Percentiles rank a stretch among this genome's conserved stretches.
These are phyloP conservation scores for Rhizoclosmatium sp. DNA, from an alignment of 192 early-diverging fungal species.

Conservation along the genomic window DNA sequence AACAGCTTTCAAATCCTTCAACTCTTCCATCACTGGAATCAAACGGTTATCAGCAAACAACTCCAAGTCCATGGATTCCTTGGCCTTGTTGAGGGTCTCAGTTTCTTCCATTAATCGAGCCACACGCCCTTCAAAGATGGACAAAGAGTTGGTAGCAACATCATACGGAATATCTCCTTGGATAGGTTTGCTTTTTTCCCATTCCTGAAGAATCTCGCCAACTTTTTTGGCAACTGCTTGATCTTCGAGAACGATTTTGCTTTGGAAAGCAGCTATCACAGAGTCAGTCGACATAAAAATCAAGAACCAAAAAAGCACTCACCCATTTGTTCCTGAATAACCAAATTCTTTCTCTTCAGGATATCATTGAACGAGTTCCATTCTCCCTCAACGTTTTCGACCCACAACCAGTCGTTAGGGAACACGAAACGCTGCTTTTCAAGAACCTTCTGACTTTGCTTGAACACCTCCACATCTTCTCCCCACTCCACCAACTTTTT, in stretches of 20 bases:
- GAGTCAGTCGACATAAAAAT: conserved; percentile 16
- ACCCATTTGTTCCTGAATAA: conserved; percentile 94
- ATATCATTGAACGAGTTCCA: conserved; percentile 98
- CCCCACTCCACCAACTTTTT: conserved; percentile 81
- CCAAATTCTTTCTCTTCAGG: conserved; percentile 84
- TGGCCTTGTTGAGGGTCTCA: conserved; percentile 87
- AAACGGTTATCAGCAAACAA: conserved; percentile 71
- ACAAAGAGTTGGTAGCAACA: conserved; percentile 80
- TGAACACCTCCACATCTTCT: conserved; percentile 86
- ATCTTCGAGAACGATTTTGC: conserved; percentile 96
- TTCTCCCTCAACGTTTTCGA: conserved; percentile 96
- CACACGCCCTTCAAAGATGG: conserved; percentile 84
- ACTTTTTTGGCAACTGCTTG: conserved; percentile 86
- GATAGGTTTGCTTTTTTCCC: conserved; percentile 95
- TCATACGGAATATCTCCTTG: conserved; percentile 92
- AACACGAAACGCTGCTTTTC: conserved; percentile 94
- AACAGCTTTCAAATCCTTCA: conserved; percentile 89
- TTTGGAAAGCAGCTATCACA: conserved; percentile 79
- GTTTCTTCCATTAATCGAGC: conserved; percentile 84
- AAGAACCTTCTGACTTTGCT: conserved; percentile 89
- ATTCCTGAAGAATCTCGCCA: conserved; percentile 81
- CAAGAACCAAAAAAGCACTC: conserved; percentile 37
- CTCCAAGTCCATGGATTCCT: conserved; percentile 93
- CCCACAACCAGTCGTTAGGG: conserved; percentile 93
- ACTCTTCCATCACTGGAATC: conserved; percentile 87